Evolutionary conservation across 768 basidiomycete genomes (phyloP), one percentile per base, ranked within the genome.

Genomic region (Pleurotus sapidus): DNA sequence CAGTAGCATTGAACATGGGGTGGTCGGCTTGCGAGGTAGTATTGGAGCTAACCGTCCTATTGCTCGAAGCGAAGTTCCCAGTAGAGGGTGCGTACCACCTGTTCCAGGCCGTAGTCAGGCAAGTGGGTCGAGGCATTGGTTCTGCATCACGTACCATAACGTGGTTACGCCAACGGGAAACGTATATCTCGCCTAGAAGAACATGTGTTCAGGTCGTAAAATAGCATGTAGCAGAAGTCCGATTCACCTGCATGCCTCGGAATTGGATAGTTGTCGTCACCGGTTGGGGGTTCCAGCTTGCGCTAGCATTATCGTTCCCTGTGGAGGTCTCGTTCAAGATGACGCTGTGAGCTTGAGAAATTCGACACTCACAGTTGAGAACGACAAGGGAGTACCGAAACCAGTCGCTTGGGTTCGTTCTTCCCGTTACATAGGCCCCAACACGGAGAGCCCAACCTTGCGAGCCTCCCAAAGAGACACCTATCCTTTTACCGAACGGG

Each of bases 151-250:
- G 57, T 71, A 80, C 79, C 78, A 81, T 78, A 83, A 64, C 4
- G 81, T 83, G 0, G 81, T 81, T 3, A 91, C 84, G 23, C 89
- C 89, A 8, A 90, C 87, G 1, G 89, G 88, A 75, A 92, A 92
- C 2, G 86, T 88, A 67, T 88, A 88, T 1, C 73, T 80, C 2
- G 88, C 89, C 83, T 81, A 51, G 37, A 45, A 14, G 15, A n/a
- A 3, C 43, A 23, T 45, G 17, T 45, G 43, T 45, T 23, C 17
- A 45, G 8, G 43, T n/a, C n/a, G 9, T n/a, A 45, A 14, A 17
- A 45, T 9, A 45, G 14, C 6, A 17, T 45, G 17, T 17, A 9
- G 49, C 8, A 11, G 8, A 17, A 50, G 8, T 54, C 2, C 0
- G n/a, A 61, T 71, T 67, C 51, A 79, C 85, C 75, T 86, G 84